phyloP scores from a whole-genome alignment of 768 basidiomycete species.

The Boletus reticuloceps region DNA sequence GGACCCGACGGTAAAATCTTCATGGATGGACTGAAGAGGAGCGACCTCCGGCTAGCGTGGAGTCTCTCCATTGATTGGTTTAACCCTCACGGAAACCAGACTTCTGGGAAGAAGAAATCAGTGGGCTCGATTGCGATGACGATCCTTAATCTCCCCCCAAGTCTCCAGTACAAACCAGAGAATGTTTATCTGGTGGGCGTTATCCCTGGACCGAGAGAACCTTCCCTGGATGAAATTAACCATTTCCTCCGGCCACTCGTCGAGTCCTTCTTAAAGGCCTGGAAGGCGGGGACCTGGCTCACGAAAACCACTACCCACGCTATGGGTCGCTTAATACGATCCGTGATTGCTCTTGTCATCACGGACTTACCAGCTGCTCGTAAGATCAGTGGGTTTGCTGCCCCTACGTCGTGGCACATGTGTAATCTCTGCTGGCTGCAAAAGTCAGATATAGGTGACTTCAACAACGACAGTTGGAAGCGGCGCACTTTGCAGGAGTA shows the following conservation, averaged over 20 bases:
- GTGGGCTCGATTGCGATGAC: slow-evolving; percentile 13
- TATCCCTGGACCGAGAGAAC: slow-evolving; percentile 38
- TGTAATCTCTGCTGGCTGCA: too few species aligned
- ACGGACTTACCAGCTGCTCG: too few species aligned
- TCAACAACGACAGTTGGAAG: too few species aligned
- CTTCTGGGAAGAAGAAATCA: slow-evolving; percentile 11
- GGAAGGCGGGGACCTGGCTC: slow-evolving; percentile 29
- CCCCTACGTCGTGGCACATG: too few species aligned
- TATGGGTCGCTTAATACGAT: too few species aligned
- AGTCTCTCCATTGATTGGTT: slow-evolving; percentile 30
- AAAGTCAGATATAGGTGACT: too few species aligned
- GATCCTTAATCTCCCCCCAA: slow-evolving; percentile 23
- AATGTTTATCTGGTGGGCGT: slow-evolving; percentile 39
- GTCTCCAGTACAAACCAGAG: slow-evolving; percentile 15
- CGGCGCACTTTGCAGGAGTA: too few species aligned
- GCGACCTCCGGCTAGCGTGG: slow-evolving; percentile 15
- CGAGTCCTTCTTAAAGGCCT: slow-evolving; percentile 31
- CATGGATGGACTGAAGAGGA: slow-evolving; percentile 6
- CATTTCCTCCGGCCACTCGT: slow-evolving; percentile 34
- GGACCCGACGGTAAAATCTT: not conserved
- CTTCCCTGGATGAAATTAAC: slow-evolving; percentile 24
- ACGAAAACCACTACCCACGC: slow-evolving; percentile 13
- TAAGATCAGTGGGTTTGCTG: too few species aligned
- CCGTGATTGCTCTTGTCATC: too few species aligned
- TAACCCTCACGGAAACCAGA: slow-evolving; percentile 23